Percentiles rank a stretch among this genome's conserved stretches.
Evolutionary conservation across 345 rosid species (phyloP).

Genomic region (Theobroma cacao): DNA sequence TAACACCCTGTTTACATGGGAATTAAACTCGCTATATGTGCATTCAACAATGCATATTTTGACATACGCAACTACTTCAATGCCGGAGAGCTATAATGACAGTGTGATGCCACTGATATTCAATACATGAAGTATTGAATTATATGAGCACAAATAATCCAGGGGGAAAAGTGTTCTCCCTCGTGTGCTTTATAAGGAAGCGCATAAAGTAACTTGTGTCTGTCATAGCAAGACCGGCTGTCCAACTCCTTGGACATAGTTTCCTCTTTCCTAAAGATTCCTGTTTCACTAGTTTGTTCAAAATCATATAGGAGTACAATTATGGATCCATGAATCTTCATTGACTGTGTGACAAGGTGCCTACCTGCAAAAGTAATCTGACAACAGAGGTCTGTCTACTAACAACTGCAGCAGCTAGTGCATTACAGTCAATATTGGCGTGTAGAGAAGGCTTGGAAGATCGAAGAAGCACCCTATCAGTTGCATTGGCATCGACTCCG

Average conservation of each 20-base stretch:
- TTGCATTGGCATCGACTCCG: constrained; percentile 43
- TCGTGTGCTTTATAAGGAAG: no score
- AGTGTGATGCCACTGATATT: neutral
- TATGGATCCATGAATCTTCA: neutral
- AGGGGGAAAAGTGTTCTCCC: no score
- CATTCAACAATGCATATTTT: no score
- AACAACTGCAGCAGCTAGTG: constrained; percentile 56
- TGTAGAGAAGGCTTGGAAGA: constrained; percentile 63
- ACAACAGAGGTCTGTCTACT: constrained; percentile 54
- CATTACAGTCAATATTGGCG: constrained; percentile 52
- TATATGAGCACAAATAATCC: no score
- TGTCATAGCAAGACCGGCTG: no score
- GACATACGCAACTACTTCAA: no score
- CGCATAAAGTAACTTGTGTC: no score
- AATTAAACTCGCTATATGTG: neutral
- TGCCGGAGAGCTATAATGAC: neutral
- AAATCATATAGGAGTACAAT: neutral
- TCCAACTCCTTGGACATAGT: neutral
- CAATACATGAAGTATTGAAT: no score
- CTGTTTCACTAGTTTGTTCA: neutral
- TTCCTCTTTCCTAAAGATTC: neutral
- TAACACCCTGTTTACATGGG: neutral
- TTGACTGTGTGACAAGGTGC: constrained; percentile 3
- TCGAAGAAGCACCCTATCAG: constrained; percentile 42
- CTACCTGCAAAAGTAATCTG: constrained; percentile 45